Conservation (phyloP, 768 basidiomycete species). For the Glaciozyma antarctica region DNA sequence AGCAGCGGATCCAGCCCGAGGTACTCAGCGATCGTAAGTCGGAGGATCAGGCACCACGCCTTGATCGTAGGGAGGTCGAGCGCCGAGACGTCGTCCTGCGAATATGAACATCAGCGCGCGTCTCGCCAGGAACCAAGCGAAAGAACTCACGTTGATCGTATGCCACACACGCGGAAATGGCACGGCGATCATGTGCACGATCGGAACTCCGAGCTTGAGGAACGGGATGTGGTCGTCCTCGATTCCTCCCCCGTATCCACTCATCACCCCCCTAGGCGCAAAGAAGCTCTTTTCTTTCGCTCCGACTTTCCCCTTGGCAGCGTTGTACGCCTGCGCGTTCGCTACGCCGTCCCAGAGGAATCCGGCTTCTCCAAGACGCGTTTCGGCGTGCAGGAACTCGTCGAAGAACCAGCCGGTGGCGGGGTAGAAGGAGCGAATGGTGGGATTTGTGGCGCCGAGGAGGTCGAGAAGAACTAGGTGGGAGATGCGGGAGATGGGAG, state of each 20-base stretch:
- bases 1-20: constrained; percentile 45
- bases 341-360: constrained; percentile 44
- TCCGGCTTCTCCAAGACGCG: constrained; percentile 56
- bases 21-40: constrained; percentile 85
- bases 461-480: constrained; percentile 88
- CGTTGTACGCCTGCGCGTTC: constrained; percentile 26
- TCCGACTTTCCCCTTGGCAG: constrained; percentile 23
- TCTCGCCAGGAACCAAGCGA: background rate
- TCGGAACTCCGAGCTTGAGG: constrained; percentile 64
- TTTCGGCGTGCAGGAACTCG: constrained; percentile 61
- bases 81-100: constrained; percentile 77
- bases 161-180: constrained; percentile 93
- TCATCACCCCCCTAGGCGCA: constrained; percentile 44
- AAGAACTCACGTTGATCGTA: constrained; percentile 49
- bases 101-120: background rate
- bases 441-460: constrained; percentile 65
- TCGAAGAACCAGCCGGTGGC: constrained; percentile 93
- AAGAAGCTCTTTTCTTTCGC: constrained; percentile 53
- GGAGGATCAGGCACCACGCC: constrained; percentile 77
- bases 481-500: constrained; percentile 68
- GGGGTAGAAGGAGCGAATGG: constrained; percentile 67
- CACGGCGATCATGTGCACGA: constrained; percentile 79
- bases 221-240: constrained; percentile 95
- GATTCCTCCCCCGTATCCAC: constrained; percentile 39
- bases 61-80: constrained; percentile 76